Evolutionary conservation across 768 basidiomycete genomes (phyloP).

Genomic region (Tricholoma furcatifolium): DNA sequence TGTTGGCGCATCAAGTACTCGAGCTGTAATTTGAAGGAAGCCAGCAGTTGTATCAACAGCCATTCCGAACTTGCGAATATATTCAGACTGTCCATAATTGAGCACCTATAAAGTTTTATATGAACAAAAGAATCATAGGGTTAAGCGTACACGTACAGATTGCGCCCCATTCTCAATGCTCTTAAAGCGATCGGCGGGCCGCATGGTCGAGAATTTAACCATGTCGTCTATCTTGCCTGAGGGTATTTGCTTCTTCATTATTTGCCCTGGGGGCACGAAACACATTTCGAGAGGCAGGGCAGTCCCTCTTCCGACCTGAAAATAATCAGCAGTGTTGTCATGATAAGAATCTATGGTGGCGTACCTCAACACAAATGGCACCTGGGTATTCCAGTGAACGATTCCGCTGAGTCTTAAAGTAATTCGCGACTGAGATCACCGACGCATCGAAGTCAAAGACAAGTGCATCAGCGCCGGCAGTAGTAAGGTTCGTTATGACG

Average conservation of each 20-base stretch:
- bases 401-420: conserved; percentile 20
- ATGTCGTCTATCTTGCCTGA: conserved; percentile 63
- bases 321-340: background rate
- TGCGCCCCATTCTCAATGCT: conserved; percentile 48
- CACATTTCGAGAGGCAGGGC: conserved; percentile 70
- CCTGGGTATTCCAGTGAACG: conserved; percentile 42
- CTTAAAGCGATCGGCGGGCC: conserved; percentile 52
- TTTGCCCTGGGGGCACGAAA: conserved; percentile 59
- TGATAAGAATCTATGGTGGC: conserved; percentile 4
- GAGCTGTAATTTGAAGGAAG: conserved; percentile 52
- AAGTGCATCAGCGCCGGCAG: conserved; percentile 43
- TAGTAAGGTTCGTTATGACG: conserved; percentile 54
- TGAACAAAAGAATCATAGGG: background rate
- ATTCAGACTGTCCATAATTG: conserved; percentile 69
- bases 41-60: conserved; percentile 40
- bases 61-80: conserved; percentile 73
- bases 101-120: conserved; percentile 38
- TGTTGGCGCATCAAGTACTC: conserved; percentile 59
- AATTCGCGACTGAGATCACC: conserved; percentile 17
- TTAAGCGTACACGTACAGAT: background rate
- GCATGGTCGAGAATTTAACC: conserved; percentile 66
- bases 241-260: conserved; percentile 71
- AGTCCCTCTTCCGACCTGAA: conserved; percentile 59
- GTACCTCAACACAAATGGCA: conserved; percentile 54
- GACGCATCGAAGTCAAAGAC: conserved; percentile 46